These are phyloP conservation scores for Neurospora sp. DNA, from an alignment of 495 filamentous ascomycete genomes.

Conservation along the genomic window DNA sequence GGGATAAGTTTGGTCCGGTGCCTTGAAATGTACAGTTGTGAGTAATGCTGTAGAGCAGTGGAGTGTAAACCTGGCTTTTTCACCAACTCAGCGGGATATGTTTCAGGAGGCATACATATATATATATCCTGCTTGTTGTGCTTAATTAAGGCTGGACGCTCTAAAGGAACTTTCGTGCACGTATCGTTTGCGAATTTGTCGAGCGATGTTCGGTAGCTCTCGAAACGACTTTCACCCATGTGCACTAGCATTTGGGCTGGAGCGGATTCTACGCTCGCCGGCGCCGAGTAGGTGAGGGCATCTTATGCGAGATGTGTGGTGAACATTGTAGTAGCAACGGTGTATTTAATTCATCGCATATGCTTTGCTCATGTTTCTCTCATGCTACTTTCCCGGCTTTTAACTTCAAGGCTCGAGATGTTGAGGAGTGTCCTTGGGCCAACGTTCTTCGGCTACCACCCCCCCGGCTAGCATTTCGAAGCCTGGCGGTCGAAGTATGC, in stretches of 20 bases:
- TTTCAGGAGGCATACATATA: not conserved
- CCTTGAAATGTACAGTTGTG: not conserved
- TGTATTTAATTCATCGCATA: not conserved
- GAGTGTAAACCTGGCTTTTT: not conserved
- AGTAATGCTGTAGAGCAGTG: not conserved
- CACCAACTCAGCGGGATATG: not conserved
- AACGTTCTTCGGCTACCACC: not conserved
- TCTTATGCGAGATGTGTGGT: not conserved
- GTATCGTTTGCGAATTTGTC: not conserved
- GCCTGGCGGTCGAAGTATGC: not conserved
- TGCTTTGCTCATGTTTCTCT: not conserved
- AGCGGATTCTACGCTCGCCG: too few species aligned
- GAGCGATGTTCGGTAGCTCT: not conserved
- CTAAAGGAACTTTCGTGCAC: not conserved
- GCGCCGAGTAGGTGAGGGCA: not conserved
- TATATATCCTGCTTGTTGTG: not conserved
- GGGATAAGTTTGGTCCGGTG: not conserved
- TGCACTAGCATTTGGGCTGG: not conserved
- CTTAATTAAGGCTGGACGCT: not conserved
- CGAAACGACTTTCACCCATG: too few species aligned
- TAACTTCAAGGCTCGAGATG: not conserved
- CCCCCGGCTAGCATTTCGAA: not conserved
- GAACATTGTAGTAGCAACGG: not conserved
- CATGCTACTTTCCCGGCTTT: not conserved
- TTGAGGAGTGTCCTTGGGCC: not conserved